These are phyloP conservation scores for Athelia sp. DNA, from an alignment of 1,284 basidiomycete genomes.

Conservation along the genomic window DNA sequence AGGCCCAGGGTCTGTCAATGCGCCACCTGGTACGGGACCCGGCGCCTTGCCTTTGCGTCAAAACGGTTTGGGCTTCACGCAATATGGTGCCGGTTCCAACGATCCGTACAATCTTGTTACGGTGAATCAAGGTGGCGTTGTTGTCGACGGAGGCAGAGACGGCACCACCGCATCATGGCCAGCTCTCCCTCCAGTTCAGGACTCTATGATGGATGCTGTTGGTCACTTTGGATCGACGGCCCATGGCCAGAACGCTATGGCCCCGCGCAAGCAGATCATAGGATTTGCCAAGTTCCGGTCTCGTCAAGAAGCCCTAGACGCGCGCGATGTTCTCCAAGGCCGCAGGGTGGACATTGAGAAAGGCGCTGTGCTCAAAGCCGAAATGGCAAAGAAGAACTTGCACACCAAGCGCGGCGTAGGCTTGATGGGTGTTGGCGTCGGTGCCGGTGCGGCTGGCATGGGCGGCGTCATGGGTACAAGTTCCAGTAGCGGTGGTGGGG, in stretches of 20 bases:
- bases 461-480: constrained; percentile 17
- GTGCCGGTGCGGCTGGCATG: constrained; percentile 12
- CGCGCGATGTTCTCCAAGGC: constrained; percentile 88
- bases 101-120: constrained; percentile 78
- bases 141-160: constrained; percentile 66
- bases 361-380: constrained; percentile 91
- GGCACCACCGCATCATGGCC: constrained; percentile 59
- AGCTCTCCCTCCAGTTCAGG: constrained; percentile 17
- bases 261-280: constrained; percentile 91
- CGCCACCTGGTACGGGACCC: constrained; percentile 5
- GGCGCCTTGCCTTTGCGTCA: constrained; percentile 13
- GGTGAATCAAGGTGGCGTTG: constrained; percentile 72
- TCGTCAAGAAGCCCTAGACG: constrained; percentile 82
- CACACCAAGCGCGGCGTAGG: constrained; percentile 90
- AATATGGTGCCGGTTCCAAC: constrained; percentile 44
- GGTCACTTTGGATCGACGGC: constrained; percentile 16
- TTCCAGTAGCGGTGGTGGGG: constrained; percentile 10
- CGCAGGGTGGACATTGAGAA: constrained; percentile 92
- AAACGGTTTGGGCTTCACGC: constrained; percentile 6
- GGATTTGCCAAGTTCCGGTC: constrained; percentile 96
- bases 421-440: constrained; percentile 33
- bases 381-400: constrained; percentile 99
- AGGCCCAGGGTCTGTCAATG: constrained; percentile 12
- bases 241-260: constrained; percentile 31
- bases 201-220: constrained; percentile 31